Evolutionary conservation across 1,284 basidiomycete species (phyloP).

Genomic region (Sporisorium iseilematis-ciliati): DNA sequence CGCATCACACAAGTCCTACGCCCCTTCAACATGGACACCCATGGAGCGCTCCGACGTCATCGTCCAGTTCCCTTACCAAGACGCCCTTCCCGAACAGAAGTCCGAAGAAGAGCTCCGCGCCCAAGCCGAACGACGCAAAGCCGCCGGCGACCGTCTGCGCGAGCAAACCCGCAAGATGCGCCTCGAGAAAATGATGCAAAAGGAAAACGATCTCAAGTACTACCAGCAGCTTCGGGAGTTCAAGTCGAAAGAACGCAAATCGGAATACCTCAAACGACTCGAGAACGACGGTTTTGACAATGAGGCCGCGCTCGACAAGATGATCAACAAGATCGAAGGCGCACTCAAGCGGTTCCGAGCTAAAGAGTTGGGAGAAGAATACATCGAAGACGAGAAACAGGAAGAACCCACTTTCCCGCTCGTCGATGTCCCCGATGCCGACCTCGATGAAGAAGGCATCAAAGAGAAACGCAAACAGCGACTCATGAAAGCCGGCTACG

Average conservation of each 20-base stretch:
- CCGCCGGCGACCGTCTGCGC: constrained; percentile 87
- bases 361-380: constrained; percentile 76
- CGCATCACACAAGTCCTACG: constrained; percentile 83
- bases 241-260: constrained; percentile 78
- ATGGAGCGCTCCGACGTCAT: constrained; percentile 72
- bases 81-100: constrained; percentile 80
- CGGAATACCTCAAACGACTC: constrained; percentile 77
- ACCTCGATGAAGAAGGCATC: constrained; percentile 91
- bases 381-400: constrained; percentile 72
- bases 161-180: constrained; percentile 91
- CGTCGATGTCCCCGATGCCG: constrained; percentile 88
- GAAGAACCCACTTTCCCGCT: constrained; percentile 88
- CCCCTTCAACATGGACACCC: constrained; percentile 43
- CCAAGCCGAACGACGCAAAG: constrained; percentile 82
- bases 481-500: constrained; percentile 92
- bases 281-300: constrained; percentile 79
- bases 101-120: constrained; percentile 88
- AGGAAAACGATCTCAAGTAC: constrained; percentile 84
- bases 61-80: constrained; percentile 55
- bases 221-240: constrained; percentile 78
- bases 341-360: constrained; percentile 79
- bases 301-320: constrained; percentile 76
- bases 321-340: constrained; percentile 81
- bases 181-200: constrained; percentile 78
- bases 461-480: constrained; percentile 96